Evolutionary conservation across 2,329 filamentous ascomycete genomes (phyloP).

Genomic region (Trichoderma guizhouense): DNA sequence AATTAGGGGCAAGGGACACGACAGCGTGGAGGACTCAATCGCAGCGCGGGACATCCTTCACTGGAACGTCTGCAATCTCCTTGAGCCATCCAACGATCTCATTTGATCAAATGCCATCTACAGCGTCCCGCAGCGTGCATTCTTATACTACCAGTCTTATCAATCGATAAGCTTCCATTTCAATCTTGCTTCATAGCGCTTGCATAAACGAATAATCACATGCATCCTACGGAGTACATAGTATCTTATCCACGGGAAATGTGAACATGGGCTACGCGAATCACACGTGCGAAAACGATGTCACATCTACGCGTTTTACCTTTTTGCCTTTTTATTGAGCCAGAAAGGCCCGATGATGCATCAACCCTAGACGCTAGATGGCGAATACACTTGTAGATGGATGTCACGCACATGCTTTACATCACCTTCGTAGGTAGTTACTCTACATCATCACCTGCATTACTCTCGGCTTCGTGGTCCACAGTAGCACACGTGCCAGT

Average conservation of each 20-base stretch:
- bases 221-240: background rate
- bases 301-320: background rate
- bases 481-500: background rate
- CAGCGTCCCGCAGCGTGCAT: background rate
- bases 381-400: background rate
- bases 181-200: background rate
- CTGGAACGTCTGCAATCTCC: constrained; percentile 32
- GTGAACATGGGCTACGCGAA: background rate
- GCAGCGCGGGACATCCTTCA: constrained; percentile 41
- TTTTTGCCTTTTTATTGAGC: background rate
- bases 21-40: constrained; percentile 45
- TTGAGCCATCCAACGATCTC: background rate
- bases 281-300: background rate
- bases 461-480: background rate
- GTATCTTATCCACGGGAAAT: background rate
- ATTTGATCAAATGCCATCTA: background rate
- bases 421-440: background rate
- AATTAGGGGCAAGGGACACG: constrained; percentile 34
- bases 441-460: background rate
- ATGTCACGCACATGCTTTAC: background rate
- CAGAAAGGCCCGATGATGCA: background rate
- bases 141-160: background rate
- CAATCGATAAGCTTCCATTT: background rate
- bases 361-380: background rate
- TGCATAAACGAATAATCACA: background rate